These are phyloP conservation scores for Forsythia viridissima DNA, from an alignment of 257 asterid species.

Conservation along the genomic window DNA sequence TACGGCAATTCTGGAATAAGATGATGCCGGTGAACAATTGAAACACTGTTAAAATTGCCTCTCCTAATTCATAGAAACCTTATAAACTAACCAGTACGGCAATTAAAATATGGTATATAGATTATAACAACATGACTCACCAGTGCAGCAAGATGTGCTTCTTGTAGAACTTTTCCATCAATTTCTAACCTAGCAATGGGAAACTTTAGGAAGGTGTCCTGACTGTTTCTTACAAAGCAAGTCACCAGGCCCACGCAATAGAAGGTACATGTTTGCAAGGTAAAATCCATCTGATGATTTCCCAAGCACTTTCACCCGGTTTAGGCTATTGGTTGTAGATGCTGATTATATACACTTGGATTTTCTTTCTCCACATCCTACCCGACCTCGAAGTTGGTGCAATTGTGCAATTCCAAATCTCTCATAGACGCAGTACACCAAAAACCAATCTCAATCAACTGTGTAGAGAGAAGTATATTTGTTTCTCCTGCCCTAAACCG, in stretches of 20 bases:
- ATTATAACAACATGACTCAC: constrained; percentile 37
- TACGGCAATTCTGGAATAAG: neutral
- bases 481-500: constrained; percentile 77
- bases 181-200: constrained; percentile 87
- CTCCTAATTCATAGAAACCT: neutral
- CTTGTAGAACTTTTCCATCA: constrained; percentile 84
- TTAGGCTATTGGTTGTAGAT: constrained; percentile 58
- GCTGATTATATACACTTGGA: constrained; percentile 70
- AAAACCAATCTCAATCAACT: constrained; percentile 93
- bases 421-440: too few relatives aligned
- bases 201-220: constrained; percentile 85
- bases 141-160: constrained; percentile 89
- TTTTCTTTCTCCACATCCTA: constrained; percentile 87
- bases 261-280: constrained; percentile 90
- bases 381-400: constrained; percentile 94
- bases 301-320: constrained; percentile 79
- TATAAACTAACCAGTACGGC: neutral
- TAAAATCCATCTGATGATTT: constrained; percentile 77
- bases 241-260: constrained; percentile 94
- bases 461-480: constrained; percentile 79
- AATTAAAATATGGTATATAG: neutral
- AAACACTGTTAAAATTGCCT: neutral
- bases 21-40: too few relatives aligned
- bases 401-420: constrained; percentile 92
- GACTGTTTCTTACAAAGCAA: constrained; percentile 94